phyloP scores from a whole-genome alignment of 805 yeast genomes.

The Tetrapisispora pingtungensis region DNA sequence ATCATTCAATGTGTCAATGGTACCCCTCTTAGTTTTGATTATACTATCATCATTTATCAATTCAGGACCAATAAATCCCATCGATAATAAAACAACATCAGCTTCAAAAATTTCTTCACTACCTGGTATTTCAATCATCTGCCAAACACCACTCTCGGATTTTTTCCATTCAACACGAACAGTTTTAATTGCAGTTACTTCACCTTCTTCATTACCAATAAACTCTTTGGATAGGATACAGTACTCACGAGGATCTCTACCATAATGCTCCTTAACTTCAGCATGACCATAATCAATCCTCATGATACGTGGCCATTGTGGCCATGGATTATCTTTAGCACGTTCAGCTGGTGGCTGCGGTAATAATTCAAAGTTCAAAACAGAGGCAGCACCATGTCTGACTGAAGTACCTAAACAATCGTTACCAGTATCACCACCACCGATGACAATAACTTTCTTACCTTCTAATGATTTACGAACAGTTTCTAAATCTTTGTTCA shows the following conservation, averaged over 20 bases:
- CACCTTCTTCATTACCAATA: slow-evolving; percentile 89
- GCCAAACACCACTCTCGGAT: slow-evolving; percentile 95
- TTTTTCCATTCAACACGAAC: slow-evolving; percentile 98
- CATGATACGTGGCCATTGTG: slow-evolving; percentile 98
- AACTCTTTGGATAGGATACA: slow-evolving; percentile 92
- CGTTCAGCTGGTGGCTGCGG: slow-evolving; percentile 85
- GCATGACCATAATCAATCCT: slow-evolving; percentile 96
- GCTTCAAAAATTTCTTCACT: slow-evolving; percentile 92
- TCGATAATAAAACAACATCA: slow-evolving; percentile 83
- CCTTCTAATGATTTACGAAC: slow-evolving; percentile 65
- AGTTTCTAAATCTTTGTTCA: slow-evolving; percentile 69
- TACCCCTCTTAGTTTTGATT: slow-evolving; percentile 67
- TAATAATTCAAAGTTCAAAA: slow-evolving; percentile 83
- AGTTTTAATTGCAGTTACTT: slow-evolving; percentile 90
- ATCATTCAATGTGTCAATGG: slow-evolving; percentile 45
- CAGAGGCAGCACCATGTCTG: slow-evolving; percentile 94
- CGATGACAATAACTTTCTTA: slow-evolving; percentile 90
- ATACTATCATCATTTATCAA: slow-evolving; percentile 55
- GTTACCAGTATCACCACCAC: slow-evolving; percentile 99
- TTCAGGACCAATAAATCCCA: slow-evolving; percentile 98
- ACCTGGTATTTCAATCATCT: slow-evolving; percentile 95
- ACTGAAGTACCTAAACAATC: slow-evolving; percentile 97
- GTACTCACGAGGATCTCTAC: slow-evolving; percentile 95
- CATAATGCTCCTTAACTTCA: slow-evolving; percentile 90
- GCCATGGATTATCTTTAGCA: slow-evolving; percentile 97